Conservation (phyloP, 2,329 filamentous ascomycete species). For the Pezicula carpinea region DNA sequence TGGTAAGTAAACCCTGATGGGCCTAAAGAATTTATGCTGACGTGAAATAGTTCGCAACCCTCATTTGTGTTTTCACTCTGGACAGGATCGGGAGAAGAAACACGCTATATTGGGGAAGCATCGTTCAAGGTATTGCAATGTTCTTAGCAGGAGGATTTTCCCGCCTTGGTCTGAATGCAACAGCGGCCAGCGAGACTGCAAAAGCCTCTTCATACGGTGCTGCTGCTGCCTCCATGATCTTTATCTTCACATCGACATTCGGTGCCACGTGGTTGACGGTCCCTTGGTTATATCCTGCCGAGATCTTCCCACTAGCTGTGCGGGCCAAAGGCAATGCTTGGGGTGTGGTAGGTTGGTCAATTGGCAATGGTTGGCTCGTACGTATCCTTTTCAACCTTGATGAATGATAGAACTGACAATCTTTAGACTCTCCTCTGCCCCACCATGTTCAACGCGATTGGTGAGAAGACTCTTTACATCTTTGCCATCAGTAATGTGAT, state of each 20-base stretch:
- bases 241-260: constrained; percentile 62
- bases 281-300: constrained; percentile 63
- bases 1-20: too few relatives aligned
- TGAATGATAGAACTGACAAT: constrained; percentile 12
- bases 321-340: constrained; percentile 72
- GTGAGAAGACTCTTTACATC: constrained; percentile 69
- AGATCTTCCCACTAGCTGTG: constrained; percentile 69
- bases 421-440: constrained; percentile 31
- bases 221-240: constrained; percentile 67
- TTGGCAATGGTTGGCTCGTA: constrained; percentile 65
- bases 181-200: constrained; percentile 36
- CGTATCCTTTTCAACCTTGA: constrained; percentile 22
- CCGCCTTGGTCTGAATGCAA: constrained; percentile 43
- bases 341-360: constrained; percentile 72
- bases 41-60: constrained; percentile 49
- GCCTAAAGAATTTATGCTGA: constrained; percentile 32
- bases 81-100: constrained; percentile 65
- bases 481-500: constrained; percentile 65
- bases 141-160: constrained; percentile 62
- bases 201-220: constrained; percentile 51
- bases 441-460: constrained; percentile 47
- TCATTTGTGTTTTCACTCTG: constrained; percentile 66
- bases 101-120: constrained; percentile 65
- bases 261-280: constrained; percentile 48
- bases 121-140: constrained; percentile 61